These are phyloP conservation scores for Gentiana dahurica DNA, from an alignment of 257 asterid species.

Conservation along the genomic window DNA sequence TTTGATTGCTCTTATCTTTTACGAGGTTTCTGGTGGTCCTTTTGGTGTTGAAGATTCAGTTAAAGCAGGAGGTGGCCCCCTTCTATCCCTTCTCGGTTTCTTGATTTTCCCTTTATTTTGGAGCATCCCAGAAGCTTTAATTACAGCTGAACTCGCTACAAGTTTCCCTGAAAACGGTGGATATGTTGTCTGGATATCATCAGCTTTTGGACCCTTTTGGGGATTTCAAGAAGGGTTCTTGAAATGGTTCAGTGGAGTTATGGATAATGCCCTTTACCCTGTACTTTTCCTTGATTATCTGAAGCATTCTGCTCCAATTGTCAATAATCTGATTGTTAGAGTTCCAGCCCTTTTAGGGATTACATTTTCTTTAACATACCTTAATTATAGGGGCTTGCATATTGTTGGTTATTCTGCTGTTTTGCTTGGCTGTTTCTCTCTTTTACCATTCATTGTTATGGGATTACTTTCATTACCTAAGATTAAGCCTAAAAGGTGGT, in stretches of 20 bases:
- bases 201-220: slow-evolving; percentile 80
- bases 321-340: slow-evolving; percentile 35
- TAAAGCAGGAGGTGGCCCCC: slow-evolving; percentile 68
- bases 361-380: slow-evolving; percentile 47
- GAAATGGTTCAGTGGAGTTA: slow-evolving; percentile 95
- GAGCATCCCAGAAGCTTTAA: slow-evolving; percentile 87
- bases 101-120: slow-evolving; percentile 65
- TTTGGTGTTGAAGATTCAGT: slow-evolving; percentile 92
- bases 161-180: slow-evolving; percentile 82
- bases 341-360: slow-evolving; percentile 64
- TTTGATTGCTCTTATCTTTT: slow-evolving; percentile 70
- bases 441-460: slow-evolving; percentile 55
- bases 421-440: slow-evolving; percentile 65
- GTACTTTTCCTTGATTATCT: slow-evolving; percentile 83
- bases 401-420: slow-evolving; percentile 75
- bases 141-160: slow-evolving; percentile 79
- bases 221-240: slow-evolving; percentile 84
- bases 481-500: slow-evolving; percentile 53
- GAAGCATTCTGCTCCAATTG: slow-evolving; percentile 63
- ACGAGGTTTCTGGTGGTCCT: slow-evolving; percentile 92
- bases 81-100: slow-evolving; percentile 66
- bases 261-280: slow-evolving; percentile 94
- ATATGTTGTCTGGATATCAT: slow-evolving; percentile 74
- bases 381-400: slow-evolving; percentile 68
- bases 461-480: slow-evolving; percentile 50